A percentile compares a stretch with the other conserved stretches of the same genome.
These are phyloP conservation scores for Cladobotryum protrusum DNA, from an alignment of 2,329 filamentous ascomycete genomes.

Conservation along the genomic window DNA sequence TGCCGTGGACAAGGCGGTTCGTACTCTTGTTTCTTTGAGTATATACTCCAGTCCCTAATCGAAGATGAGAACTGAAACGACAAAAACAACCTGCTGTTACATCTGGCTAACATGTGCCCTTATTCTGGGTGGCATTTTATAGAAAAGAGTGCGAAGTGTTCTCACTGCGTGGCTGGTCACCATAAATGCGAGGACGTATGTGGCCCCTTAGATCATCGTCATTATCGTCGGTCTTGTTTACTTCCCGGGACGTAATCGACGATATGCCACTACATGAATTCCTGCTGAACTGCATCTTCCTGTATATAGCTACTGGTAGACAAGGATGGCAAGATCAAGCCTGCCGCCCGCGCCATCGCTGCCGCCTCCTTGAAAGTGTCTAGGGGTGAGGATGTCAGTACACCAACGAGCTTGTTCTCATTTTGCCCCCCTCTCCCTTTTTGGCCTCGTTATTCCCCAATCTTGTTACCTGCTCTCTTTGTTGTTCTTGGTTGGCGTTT, in stretches of 20 bases:
- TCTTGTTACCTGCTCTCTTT: background rate
- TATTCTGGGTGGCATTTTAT: background rate
- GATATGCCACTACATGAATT: background rate
- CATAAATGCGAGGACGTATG: conserved; percentile 14
- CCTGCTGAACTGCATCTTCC: conserved; percentile 7
- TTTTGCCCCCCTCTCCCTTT: background rate
- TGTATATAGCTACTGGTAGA: conserved; percentile 14
- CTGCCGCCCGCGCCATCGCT: conserved; percentile 12
- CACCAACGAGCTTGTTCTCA: background rate
- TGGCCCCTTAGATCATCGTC: conserved; percentile 3
- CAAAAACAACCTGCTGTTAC: background rate
- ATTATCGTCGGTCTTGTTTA: background rate
- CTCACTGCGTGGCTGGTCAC: conserved; percentile 13
- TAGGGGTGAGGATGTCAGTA: conserved; percentile 12
- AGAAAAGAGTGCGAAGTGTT: conserved; percentile 14
- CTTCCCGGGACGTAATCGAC: background rate
- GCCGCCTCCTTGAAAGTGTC: conserved; percentile 13
- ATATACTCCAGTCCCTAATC: no score
- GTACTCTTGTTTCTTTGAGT: background rate
- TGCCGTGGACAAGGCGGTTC: conserved; percentile 12
- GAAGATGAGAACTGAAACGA: no score
- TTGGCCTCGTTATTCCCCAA: background rate
- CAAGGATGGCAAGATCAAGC: conserved; percentile 14
- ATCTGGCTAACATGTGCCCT: conserved; percentile 4
- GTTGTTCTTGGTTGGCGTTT: background rate